A percentile compares a stretch with the other conserved stretches of the same genome.
These are phyloP conservation scores for Actinidia chinensis DNA, from an alignment of 179 eudicot genomes.

Conservation along the genomic window DNA sequence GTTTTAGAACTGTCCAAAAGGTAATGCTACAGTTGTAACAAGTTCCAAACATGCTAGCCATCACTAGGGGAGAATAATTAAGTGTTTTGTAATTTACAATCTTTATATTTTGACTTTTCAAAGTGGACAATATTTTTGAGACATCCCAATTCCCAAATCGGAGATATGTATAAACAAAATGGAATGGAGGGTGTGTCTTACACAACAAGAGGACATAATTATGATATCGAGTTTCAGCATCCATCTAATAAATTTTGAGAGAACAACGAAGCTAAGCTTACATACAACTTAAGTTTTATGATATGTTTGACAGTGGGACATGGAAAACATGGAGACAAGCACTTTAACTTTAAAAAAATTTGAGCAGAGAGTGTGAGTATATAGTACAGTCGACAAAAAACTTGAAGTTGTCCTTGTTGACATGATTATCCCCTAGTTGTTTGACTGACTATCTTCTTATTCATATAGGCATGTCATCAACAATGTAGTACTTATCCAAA, in stretches of 20 bases:
- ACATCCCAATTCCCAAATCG: no score
- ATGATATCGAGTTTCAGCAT: background rate
- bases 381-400: background rate
- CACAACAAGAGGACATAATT: background rate
- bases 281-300: constrained; percentile 2
- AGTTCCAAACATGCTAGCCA: no score
- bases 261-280: constrained; percentile 3
- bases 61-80: no score
- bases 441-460: background rate
- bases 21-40: no score
- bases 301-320: background rate
- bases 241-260: constrained; percentile 2
- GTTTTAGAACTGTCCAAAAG: no score
- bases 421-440: background rate
- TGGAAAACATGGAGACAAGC: background rate
- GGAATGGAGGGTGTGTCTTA: background rate
- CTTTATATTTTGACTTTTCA: no score
- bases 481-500: no score
- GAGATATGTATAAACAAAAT: no score
- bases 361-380: background rate
- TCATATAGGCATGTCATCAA: background rate
- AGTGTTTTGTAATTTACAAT: no score
- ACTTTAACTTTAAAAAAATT: background rate
- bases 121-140: no score
- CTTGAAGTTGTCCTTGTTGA: background rate